Conservation (phyloP, 495 filamentous ascomycete species). For the Penicillium cataractarum region DNA sequence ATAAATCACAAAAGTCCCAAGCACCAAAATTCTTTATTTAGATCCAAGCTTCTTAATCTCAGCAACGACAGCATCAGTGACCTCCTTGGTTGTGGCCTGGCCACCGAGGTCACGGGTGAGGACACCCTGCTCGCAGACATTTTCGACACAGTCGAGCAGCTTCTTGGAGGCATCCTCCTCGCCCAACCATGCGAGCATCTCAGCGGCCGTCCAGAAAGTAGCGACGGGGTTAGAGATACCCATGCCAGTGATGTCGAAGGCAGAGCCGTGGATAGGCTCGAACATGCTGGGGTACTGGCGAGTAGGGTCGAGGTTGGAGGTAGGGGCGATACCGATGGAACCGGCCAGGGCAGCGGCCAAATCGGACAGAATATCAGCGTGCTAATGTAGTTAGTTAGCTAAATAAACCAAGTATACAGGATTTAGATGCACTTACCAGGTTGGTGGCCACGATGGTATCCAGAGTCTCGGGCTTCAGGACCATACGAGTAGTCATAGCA, state of each 20-base stretch:
- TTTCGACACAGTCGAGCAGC: slow-evolving; percentile 63
- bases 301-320: slow-evolving; percentile 66
- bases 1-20: not conserved
- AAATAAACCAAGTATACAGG: not conserved
- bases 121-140: slow-evolving; percentile 60
- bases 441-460: slow-evolving; percentile 63
- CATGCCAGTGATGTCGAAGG: slow-evolving; percentile 72
- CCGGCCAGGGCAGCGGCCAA: slow-evolving; percentile 61
- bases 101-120: slow-evolving; percentile 66
- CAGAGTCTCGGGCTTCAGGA: slow-evolving; percentile 53
- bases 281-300: slow-evolving; percentile 65
- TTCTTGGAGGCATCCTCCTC: slow-evolving; percentile 56
- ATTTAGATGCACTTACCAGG: slow-evolving; percentile 32
- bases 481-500: slow-evolving; percentile 62
- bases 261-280: slow-evolving; percentile 69
- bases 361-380: slow-evolving; percentile 61
- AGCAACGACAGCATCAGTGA: slow-evolving; percentile 63
- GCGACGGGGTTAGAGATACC: slow-evolving; percentile 73
- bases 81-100: slow-evolving; percentile 54
- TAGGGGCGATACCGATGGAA: slow-evolving; percentile 62
- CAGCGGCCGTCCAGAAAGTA: slow-evolving; percentile 69
- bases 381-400: slow-evolving; percentile 26
- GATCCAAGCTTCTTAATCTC: slow-evolving; percentile 51
- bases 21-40: slow-evolving; percentile 10
- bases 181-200: slow-evolving; percentile 71